Percentiles rank a stretch among this genome's conserved stretches.
phyloP scores from a whole-genome alignment of 345 rosid species.

The Barbarea vulgaris region DNA sequence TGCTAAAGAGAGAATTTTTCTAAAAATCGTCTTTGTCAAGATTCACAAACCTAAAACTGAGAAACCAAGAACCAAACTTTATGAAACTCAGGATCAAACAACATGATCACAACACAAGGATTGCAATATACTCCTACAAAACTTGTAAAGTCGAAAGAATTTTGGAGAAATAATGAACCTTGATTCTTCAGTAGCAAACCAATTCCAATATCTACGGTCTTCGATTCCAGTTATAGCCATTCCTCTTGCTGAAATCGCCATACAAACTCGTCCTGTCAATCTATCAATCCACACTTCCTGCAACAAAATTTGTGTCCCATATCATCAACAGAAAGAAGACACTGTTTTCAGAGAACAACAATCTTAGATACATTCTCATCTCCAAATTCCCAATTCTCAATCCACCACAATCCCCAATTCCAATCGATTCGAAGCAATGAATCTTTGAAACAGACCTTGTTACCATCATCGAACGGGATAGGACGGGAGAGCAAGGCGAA shows the following conservation, averaged over 20 bases:
- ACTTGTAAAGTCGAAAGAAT: background rate
- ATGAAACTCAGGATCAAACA: background rate
- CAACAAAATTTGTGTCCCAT: background rate
- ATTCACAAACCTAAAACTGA: conserved; percentile 6
- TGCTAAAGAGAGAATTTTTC: background rate
- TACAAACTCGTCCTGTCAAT: conserved; percentile 76
- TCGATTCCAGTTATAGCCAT: conserved; percentile 87
- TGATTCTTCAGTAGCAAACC: conserved; percentile 89
- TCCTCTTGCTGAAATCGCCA: conserved; percentile 81
- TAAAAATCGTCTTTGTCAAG: background rate
- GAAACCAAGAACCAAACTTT: background rate
- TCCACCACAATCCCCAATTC: conserved; percentile 2
- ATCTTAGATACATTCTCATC: background rate
- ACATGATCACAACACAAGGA: background rate
- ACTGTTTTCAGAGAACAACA: background rate
- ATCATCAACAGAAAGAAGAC: conserved; percentile 14
- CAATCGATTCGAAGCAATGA: background rate
- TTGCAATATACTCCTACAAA: background rate
- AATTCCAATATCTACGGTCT: conserved; percentile 93
- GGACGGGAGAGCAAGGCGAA: conserved; percentile 80
- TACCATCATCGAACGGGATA: conserved; percentile 64
- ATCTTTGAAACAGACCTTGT: conserved; percentile 51
- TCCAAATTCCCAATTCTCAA: conserved; percentile 5
- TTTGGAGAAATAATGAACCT: conserved; percentile 47
- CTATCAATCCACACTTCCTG: conserved; percentile 93